A percentile compares a stretch with the other conserved stretches of the same genome.
phyloP scores from a whole-genome alignment of 805 yeast species.

The Lachancea cidri region DNA sequence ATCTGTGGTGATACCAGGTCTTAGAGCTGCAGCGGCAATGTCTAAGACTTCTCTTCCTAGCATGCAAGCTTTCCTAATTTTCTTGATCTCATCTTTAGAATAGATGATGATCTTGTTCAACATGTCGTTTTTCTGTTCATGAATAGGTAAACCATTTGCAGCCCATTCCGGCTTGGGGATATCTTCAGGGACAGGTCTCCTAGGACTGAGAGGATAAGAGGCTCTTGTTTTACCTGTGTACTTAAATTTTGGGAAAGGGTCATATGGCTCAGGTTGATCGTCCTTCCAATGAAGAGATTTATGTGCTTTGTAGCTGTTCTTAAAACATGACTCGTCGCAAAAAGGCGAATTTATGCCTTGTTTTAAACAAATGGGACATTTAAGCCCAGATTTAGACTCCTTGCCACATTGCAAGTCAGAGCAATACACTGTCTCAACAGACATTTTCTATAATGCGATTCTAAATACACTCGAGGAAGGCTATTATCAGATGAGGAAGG shows the following conservation, averaged over 20 bases:
- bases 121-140: constrained; percentile 72
- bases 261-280: constrained; percentile 55
- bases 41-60: constrained; percentile 88
- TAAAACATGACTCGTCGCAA: constrained; percentile 82
- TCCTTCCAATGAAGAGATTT: constrained; percentile 67
- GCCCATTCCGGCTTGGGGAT: constrained; percentile 84
- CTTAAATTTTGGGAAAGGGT: constrained; percentile 79
- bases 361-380: constrained; percentile 91
- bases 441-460: neutral
- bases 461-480: neutral
- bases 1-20: constrained; percentile 91
- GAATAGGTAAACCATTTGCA: constrained; percentile 65
- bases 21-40: constrained; percentile 73
- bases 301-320: constrained; percentile 64
- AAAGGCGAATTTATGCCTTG: constrained; percentile 56
- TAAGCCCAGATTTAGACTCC: constrained; percentile 63
- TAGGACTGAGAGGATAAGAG: constrained; percentile 71
- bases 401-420: constrained; percentile 84
- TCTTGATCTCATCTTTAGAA: constrained; percentile 62
- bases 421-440: constrained; percentile 38
- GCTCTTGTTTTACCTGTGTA: constrained; percentile 77
- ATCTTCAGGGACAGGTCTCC: constrained; percentile 63
- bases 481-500: neutral
- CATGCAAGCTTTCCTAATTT: constrained; percentile 68
- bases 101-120: constrained; percentile 59